A percentile compares a stretch with the other conserved stretches of the same genome.
Evolutionary conservation across 2,329 filamentous ascomycete species (phyloP).

Genomic region (Neopestalotiopsis sp.): DNA sequence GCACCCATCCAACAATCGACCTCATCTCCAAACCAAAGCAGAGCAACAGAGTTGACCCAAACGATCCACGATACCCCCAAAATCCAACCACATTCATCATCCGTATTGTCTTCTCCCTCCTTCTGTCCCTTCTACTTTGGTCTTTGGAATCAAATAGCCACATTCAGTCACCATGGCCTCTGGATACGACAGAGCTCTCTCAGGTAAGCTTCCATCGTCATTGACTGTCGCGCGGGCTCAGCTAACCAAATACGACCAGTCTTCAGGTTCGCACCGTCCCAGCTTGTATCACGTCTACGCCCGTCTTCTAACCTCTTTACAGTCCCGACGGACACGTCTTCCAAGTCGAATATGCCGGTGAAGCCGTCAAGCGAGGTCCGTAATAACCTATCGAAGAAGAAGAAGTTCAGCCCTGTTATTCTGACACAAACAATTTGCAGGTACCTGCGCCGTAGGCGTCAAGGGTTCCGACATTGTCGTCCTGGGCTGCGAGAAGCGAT

Average conservation of each 20-base stretch:
- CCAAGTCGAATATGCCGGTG: conserved; percentile 98
- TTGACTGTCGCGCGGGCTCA: conserved; percentile 33
- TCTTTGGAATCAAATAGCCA: not conserved
- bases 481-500: conserved; percentile 97
- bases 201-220: conserved; percentile 70
- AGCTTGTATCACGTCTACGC: conserved; percentile 13
- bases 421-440: conserved; percentile 50
- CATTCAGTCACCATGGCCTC: conserved; percentile 70
- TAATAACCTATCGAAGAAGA: not conserved
- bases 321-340: conserved; percentile 99
- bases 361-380: conserved; percentile 96
- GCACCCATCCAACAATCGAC: conserved; percentile 15
- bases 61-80: conserved; percentile 17
- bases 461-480: conserved; percentile 96
- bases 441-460: conserved; percentile 96
- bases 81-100: conserved; percentile 12
- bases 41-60: conserved; percentile 13
- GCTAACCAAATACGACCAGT: conserved; percentile 64
- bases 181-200: conserved; percentile 98
- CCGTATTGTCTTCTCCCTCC: not conserved
- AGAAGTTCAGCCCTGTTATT: not conserved
- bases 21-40: conserved; percentile 16
- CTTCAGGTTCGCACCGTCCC: conserved; percentile 70
- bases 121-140: not conserved
- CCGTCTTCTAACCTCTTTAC: conserved; percentile 48